Base-by-base conservation (phyloP, 2,329 filamentous ascomycete species). In the Trichoderma oligosporum region DNA sequence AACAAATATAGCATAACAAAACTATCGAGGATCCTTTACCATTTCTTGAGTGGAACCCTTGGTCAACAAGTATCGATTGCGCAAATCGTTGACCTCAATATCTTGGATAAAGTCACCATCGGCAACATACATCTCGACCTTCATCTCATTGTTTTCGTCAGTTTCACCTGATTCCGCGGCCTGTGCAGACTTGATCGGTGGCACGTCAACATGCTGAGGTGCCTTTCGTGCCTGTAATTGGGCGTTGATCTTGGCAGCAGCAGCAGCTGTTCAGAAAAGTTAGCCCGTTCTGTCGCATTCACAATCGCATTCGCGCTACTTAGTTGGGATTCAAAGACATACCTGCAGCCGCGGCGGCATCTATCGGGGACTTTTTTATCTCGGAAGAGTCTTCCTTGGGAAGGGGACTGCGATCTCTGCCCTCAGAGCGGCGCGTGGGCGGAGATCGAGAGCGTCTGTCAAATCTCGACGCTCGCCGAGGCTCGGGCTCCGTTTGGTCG, bases 91-190 rank as follows among this genome's bases (percentile, higher is more conserved):
- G 78, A 99, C 91, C 78, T 97, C 94, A 69, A 99, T 96, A 70
- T 99, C 94, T 74, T 95, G 94, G 76, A 99, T 97, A 73, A 89
- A 97, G 75, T 99, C 94, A 67, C 94, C 94, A 71, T 97, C 94
- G 61, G 92, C 88, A 66, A 96, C 88, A 71, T 97, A 97, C 71
- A 96, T 88, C 68, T 95, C 91, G 67, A 87, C 85, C 67, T 93
- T 91, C 72, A 95, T 81, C 60, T 84, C 84, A 38, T 79, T 78
- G 18, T 75, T 73, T 18, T 68, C 63, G 53, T 65, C 65, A 39
- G 74, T 71, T 45, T 63, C 63, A 58, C 66, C 67, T 2, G 65
- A 61, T 18, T 72, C 66, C n/a, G 76, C 71, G 42, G 74, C 67
- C 24, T 73, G 70, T 24, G 79, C 76, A 18, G 81, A 76, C 70